Conservation (phyloP, 495 filamentous ascomycete species). For the Penicillium coffeae region DNA sequence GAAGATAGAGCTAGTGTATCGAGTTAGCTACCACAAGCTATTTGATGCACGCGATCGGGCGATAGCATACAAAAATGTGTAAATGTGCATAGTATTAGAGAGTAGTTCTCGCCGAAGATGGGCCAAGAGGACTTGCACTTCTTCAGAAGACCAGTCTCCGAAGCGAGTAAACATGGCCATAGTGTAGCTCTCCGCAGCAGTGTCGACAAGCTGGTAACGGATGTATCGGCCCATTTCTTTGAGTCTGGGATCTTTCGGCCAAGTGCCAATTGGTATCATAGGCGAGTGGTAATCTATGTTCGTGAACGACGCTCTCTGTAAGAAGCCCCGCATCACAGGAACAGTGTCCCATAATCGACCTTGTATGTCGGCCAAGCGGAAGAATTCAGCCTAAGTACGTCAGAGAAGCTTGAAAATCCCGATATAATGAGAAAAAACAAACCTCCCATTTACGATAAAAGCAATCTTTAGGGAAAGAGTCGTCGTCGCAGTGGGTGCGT, state of each 20-base stretch:
- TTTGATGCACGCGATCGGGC: not conserved
- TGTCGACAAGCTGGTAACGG: constrained; percentile 7
- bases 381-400: constrained; percentile 18
- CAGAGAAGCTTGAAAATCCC: not conserved
- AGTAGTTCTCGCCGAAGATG: constrained; percentile 19
- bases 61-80: constrained; percentile 10
- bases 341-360: constrained; percentile 14
- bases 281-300: constrained; percentile 17
- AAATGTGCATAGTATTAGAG: constrained; percentile 21
- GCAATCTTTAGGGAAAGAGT: constrained; percentile 12
- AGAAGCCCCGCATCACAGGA: constrained; percentile 1
- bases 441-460: constrained; percentile 12
- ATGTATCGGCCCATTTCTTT: constrained; percentile 36
- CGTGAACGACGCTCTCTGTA: constrained; percentile 12
- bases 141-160: constrained; percentile 16
- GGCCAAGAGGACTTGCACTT: constrained; percentile 21
- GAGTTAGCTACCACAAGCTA: not conserved
- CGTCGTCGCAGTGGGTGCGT: constrained; percentile 12
- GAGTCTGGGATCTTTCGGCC: constrained; percentile 35
- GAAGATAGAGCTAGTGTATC: constrained; percentile 7
- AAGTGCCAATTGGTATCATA: constrained; percentile 31
- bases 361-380: constrained; percentile 19
- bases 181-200: constrained; percentile 17
- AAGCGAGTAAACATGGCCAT: constrained; percentile 19
- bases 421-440: not conserved